Percentiles rank a stretch among this genome's conserved stretches.
These are phyloP conservation scores for Cephaloascus albidus DNA, from an alignment of 805 yeast species.

Conservation along the genomic window DNA sequence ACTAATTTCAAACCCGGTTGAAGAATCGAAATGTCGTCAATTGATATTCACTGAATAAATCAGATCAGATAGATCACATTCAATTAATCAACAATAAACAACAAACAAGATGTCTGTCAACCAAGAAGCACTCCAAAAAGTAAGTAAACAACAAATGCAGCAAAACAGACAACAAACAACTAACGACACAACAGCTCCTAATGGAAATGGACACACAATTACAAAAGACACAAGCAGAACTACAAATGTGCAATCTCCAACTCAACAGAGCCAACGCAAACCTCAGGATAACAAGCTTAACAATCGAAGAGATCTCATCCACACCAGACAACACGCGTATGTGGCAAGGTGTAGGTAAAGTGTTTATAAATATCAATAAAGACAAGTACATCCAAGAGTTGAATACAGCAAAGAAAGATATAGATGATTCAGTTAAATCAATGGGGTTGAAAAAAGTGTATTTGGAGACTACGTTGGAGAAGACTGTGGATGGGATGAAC, in stretches of 20 bases:
- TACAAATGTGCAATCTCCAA: conserved; percentile 44
- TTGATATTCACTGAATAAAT: too few species aligned
- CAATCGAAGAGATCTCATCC: conserved; percentile 46
- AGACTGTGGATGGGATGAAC: conserved; percentile 56
- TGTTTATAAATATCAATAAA: conserved; percentile 43
- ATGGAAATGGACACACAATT: conserved; percentile 62
- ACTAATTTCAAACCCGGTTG: too few species aligned
- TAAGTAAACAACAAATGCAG: conserved; percentile 7
- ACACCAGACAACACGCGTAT: conserved; percentile 38
- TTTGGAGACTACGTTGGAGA: conserved; percentile 68
- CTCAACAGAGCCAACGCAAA: conserved; percentile 38
- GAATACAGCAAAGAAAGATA: conserved; percentile 38
- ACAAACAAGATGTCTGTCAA: conserved; percentile 27
- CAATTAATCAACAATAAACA: not conserved
- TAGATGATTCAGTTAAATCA: conserved; percentile 50
- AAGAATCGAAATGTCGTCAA: too few species aligned
- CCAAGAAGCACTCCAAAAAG: conserved; percentile 35
- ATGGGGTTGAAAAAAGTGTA: conserved; percentile 63
- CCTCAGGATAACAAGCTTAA: conserved; percentile 43
- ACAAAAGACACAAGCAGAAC: conserved; percentile 48
- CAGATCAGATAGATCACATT: not conserved
- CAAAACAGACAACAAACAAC: not conserved
- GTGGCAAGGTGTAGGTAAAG: conserved; percentile 83
- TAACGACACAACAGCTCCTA: conserved; percentile 26
- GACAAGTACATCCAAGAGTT: conserved; percentile 39